Evolutionary conservation across 768 basidiomycete species (phyloP), one percentile per base, ranked within the genome.

Genomic region (Pisolithus orientalis): DNA sequence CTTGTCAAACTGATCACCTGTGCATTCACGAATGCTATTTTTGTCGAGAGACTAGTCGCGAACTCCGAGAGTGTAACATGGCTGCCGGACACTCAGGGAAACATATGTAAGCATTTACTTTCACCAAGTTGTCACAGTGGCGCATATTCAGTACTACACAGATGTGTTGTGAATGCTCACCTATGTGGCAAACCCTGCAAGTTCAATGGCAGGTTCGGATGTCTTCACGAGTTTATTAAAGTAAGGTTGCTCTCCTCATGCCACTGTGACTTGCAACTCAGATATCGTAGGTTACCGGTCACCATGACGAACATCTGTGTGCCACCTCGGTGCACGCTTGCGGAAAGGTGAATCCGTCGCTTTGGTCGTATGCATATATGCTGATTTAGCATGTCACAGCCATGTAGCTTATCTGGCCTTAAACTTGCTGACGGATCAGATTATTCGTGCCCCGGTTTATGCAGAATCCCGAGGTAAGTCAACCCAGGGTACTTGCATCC

Each of bases 301-400:
- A 81, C 53, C 47, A 52, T 8, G 70, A 67, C 3, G 73, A 71
- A 25, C 80, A 82, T 53, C 47, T 71, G 44, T 83, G 80, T 59
- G 70, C 79, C 0, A 75, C 78, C 0, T 56, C 62, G 40, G 54
- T 70, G 1, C 80, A 82, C 59, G 71, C 70, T 44, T 83, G 80
- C 52, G 80, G 79, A 38, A 61, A 74, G 72, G 80, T 74, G 57
- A 47, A 61, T 45, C 37, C 39, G n/a, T 9, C 37, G 16, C 45
- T 27, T 46, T 5, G n/a, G 29, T 25, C 6, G 13, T 9, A 21
- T 5, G 16, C 17, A 59, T 45, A 48, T 52, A 28, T 29, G 14
- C 13, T 24, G 4, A 6, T 10, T 6, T 44, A 17, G 24, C 47
- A 2, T 11, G 4, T 13, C 32, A n/a, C 49, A 79, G 76, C 71